Evolutionary conservation across 805 yeast genomes (phyloP), one percentile per base, ranked within the genome.

Genomic region (Teunomyces kruisii): DNA sequence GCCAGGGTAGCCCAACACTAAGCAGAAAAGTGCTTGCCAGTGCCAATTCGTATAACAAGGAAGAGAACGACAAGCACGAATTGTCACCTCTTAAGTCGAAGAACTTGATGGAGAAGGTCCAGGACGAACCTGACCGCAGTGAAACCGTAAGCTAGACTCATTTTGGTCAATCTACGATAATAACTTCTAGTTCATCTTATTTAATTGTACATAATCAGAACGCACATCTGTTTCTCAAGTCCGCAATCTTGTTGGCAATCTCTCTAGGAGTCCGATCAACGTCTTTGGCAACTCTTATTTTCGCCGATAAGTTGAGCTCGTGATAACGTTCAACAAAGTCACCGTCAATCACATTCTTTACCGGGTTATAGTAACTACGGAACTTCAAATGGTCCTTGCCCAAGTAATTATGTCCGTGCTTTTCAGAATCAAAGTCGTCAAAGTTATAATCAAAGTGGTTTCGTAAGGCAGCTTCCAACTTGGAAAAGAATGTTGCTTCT

Each of bases 331-430:
- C 97, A 39, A 92, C 70, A 12, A 88, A 68, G 59, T 94, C 98
- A 8, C 99, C 99, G 65, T 94, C 97, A 32, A 94, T 75, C 2
- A 86, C 82, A 40, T 80, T 76, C 50, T 82, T 84, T 2, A 76
- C 78, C 0, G 97, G 97, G n/a, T 80, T 81, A 60, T 88, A 89
- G 57, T 84, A 86, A 42, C 97, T 76, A 44, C 97, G 68, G 59
- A 75, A 91, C 45, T 76, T 77, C 50, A 79, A 47, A 46, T 83
- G 87, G 50, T 85, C 86, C 45, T 94, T 73, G 0, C 85, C 92
- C 2, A 83, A 71, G n/a, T 81, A 45, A 3, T 76, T 61, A 15
- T 59, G 49, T 4, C 59, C 62, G 5, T 49, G 47, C 50, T 59
- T 52, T 9, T 51, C 42, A 56, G 55, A 53, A 48, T 61, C 56